These are phyloP conservation scores for Ustilago bromivora DNA, from an alignment of 1,284 basidiomycete genomes.

Conservation along the genomic window DNA sequence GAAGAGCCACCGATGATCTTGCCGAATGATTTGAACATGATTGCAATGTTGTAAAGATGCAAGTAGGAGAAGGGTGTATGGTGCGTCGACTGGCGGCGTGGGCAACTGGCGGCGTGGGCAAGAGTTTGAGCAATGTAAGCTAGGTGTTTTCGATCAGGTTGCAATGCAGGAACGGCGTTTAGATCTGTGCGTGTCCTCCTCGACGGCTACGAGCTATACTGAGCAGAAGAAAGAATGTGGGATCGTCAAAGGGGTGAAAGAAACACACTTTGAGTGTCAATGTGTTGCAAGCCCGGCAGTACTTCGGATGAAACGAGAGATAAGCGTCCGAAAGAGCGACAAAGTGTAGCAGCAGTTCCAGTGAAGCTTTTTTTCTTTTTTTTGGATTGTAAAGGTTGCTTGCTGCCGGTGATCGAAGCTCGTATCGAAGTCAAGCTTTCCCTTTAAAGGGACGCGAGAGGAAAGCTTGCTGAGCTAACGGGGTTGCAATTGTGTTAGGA, in stretches of 20 bases:
- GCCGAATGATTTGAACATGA: constrained; percentile 67
- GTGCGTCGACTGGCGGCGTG: no score
- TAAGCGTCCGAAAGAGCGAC: no score
- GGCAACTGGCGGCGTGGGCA: no score
- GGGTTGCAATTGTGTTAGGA: background rate
- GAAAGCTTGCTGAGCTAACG: background rate
- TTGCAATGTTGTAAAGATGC: constrained; percentile 3
- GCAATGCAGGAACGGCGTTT: background rate
- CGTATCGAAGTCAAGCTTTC: constrained; percentile 1
- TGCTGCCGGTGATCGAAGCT: constrained; percentile 18
- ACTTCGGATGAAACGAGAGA: background rate
- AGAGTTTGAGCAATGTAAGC: no score
- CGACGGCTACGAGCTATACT: background rate
- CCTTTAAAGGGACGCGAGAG: background rate
- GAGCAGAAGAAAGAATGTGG: background rate
- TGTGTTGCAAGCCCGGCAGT: background rate
- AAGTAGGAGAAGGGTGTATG: no score
- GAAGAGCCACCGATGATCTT: constrained; percentile 67
- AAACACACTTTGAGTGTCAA: background rate
- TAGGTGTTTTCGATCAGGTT: background rate
- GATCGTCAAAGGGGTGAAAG: background rate
- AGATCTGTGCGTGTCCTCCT: background rate
- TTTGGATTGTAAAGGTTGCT: background rate
- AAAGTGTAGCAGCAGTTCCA: no score
- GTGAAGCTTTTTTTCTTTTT: no score